Evolutionary conservation across 805 yeast genomes (phyloP), one percentile per base, ranked within the genome.

Genomic region (Kluyveromyces lactis): DNA sequence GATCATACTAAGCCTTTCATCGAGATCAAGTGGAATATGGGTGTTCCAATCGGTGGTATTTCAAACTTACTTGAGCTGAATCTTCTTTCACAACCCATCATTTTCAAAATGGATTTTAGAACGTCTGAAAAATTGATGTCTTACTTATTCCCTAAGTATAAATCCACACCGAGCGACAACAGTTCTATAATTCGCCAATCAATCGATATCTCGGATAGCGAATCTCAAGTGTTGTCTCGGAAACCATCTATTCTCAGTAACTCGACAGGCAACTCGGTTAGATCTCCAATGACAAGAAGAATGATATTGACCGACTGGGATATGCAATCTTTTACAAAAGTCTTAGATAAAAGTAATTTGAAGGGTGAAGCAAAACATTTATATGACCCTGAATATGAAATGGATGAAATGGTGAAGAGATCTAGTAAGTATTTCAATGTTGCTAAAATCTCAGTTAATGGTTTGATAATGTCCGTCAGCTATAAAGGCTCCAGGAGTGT

Each of bases 391-490:
- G 21, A 34, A 2, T 58, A 56, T 17, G 72, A 68, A 31, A 60
- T 75, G 18, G 58, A 72, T n/a, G 69, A 72, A 42, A 85, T 87
- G 95, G 68, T 85, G 6, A 60, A 65, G 34, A 66, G 95, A 30
- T 85, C 95, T 0, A 73, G 83, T 32, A 72, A 72, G 30, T 84
- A 72, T 55, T 69, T 80, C 55, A 79, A 80, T 50, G 75, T 87
- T 31, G 70, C 73, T 17, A 63, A 69, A 13, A 68, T 85, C 33
- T 62, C 66, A n/a, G 60, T 81, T 18, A 58, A 64, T 11, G 61
- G 66, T 21, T 63, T 75, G 15, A 53, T 63, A 17, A 56, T 87
- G 38, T 68, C 77, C 23, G 72, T 86, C 18, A 81, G 92, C 41
- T 83, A 84, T 60, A 74, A 75, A 53, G 85, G 81, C 6, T 71